These are phyloP conservation scores for Fusarium sp. DNA, from an alignment of 2,329 filamentous ascomycete species.

Conservation along the genomic window DNA sequence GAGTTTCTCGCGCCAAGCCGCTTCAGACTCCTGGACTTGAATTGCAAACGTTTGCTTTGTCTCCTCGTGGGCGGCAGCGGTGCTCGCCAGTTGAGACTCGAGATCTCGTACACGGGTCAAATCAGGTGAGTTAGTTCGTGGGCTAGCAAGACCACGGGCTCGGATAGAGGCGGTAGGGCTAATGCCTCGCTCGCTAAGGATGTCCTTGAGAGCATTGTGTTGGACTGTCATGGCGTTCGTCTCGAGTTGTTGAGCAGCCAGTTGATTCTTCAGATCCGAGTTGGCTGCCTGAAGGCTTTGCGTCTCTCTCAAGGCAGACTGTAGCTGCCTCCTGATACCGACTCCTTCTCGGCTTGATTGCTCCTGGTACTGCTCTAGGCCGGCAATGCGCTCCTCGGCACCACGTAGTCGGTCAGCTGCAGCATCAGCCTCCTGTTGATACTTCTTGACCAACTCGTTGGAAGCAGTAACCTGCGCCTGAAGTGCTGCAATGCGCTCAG, in stretches of 20 bases:
- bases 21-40: slow-evolving; percentile 86
- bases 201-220: slow-evolving; percentile 90
- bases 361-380: slow-evolving; percentile 95
- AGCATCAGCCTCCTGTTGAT: slow-evolving; percentile 84
- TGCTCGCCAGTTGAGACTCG: slow-evolving; percentile 83
- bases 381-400: slow-evolving; percentile 95
- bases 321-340: slow-evolving; percentile 86
- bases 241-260: slow-evolving; percentile 88
- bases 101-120: slow-evolving; percentile 80
- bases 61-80: slow-evolving; percentile 83
- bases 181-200: slow-evolving; percentile 87
- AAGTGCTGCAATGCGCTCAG: slow-evolving; percentile 74
- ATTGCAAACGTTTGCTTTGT: slow-evolving; percentile 77
- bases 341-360: slow-evolving; percentile 94
- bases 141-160: slow-evolving; percentile 74
- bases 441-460: slow-evolving; percentile 82
- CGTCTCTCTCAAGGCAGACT: slow-evolving; percentile 81
- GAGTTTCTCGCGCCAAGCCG: slow-evolving; percentile 89
- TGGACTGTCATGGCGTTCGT: slow-evolving; percentile 93
- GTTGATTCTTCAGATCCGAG: slow-evolving; percentile 79
- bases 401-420: slow-evolving; percentile 88
- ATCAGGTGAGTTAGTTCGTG: slow-evolving; percentile 78
- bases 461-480: slow-evolving; percentile 81
- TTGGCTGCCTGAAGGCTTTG: slow-evolving; percentile 83
- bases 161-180: slow-evolving; percentile 76